Conservation (phyloP, 140 eudicot genomes). For the Erigeron philadelphicus region DNA sequence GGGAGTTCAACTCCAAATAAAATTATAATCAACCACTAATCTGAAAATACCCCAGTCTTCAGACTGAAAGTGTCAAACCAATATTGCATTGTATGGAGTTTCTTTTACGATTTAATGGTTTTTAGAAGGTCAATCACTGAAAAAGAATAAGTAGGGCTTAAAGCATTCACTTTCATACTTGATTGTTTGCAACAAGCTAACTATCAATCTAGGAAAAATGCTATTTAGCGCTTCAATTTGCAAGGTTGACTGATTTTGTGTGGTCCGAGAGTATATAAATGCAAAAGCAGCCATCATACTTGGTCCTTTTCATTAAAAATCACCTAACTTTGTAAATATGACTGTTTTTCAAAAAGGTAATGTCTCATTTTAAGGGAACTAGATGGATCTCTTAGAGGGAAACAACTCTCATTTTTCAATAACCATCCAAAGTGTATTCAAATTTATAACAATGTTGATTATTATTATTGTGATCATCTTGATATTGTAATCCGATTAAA, state of each 20-base stretch:
- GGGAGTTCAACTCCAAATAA: not conserved
- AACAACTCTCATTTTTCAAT: not conserved
- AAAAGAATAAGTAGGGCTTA: not conserved
- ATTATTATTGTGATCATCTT: too few relatives aligned
- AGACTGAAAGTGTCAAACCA: too few relatives aligned
- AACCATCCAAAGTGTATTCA: not conserved
- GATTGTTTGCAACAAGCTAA: not conserved
- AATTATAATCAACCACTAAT: not conserved
- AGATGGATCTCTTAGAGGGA: not conserved
- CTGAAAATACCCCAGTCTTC: not conserved
- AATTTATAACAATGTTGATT: not conserved
- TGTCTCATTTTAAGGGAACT: too few relatives aligned
- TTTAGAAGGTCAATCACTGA: not conserved
- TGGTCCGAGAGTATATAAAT: not conserved
- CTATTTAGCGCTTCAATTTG: not conserved
- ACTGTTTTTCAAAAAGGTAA: not conserved
- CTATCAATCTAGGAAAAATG: not conserved
- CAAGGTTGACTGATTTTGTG: not conserved
- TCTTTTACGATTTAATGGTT: not conserved
- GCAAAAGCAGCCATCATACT: constrained; percentile 4
- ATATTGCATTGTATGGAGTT: not conserved
- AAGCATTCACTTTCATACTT: not conserved
- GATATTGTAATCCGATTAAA: too few relatives aligned
- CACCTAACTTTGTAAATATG: not conserved
- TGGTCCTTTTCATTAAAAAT: not conserved